Evolutionary conservation across 352 stramenopile genomes (phyloP).

Genomic region (Globisporangium sylvaticum): DNA sequence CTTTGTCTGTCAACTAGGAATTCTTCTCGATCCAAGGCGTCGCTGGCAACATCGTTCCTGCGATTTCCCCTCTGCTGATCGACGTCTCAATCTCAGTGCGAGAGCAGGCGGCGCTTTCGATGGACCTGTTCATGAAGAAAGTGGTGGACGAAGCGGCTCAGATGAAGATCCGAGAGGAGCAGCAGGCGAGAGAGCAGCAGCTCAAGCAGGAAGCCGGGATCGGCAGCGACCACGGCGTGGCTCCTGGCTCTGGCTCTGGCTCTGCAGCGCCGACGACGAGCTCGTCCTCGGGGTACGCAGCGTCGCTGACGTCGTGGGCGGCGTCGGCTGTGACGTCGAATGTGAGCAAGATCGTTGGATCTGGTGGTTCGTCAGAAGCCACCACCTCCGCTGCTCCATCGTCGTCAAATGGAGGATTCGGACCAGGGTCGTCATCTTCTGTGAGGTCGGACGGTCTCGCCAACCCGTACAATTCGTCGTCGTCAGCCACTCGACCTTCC

Average conservation of each 20-base stretch:
- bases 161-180: conserved; percentile 76
- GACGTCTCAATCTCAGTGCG: conserved; percentile 78
- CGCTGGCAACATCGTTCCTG: conserved; percentile 67
- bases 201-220: conserved; percentile 40
- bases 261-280: conserved; percentile 26
- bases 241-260: not conserved
- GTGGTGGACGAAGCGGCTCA: conserved; percentile 67
- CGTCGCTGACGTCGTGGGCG: conserved; percentile 72
- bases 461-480: not conserved
- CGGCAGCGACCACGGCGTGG: conserved; percentile 10
- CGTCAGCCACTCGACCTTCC: not conserved
- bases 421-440: conserved; percentile 19
- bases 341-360: conserved; percentile 63
- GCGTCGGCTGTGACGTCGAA: conserved; percentile 64
- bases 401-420: conserved; percentile 5
- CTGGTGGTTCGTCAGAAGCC: conserved; percentile 17
- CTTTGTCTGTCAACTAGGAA: conserved; percentile 18
- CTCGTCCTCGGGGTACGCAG: conserved; percentile 39
- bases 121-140: conserved; percentile 83
- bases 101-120: conserved; percentile 67
- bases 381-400: not conserved
- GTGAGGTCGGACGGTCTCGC: conserved; percentile 9
- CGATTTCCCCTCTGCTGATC: conserved; percentile 72
- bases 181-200: conserved; percentile 57
- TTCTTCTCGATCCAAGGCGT: conserved; percentile 75